phyloP scores from a whole-genome alignment of 148 eudicot genomes.

The Heliamphora exappendiculata region DNA sequence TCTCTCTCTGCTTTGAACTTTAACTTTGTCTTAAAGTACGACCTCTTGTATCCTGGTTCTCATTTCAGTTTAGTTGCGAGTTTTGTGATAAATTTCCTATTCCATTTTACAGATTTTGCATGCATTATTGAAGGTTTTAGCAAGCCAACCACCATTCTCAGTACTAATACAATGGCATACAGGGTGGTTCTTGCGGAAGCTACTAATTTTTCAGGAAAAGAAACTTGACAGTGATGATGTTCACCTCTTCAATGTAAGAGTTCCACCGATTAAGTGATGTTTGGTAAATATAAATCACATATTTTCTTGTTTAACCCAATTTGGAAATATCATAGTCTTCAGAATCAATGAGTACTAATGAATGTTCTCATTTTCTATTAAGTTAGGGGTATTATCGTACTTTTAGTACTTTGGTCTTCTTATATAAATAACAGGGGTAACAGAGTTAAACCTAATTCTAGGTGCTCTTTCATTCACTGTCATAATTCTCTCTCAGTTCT shows the following conservation, averaged over 20 bases:
- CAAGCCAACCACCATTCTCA: constrained; percentile 26
- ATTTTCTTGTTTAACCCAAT: background rate
- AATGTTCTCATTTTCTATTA: background rate
- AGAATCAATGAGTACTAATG: background rate
- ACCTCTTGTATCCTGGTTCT: background rate
- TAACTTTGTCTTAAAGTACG: background rate
- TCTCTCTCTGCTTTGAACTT: background rate
- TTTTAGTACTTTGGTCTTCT: no score
- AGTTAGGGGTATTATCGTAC: no score
- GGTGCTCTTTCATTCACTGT: no score
- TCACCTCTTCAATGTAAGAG: constrained; percentile 32
- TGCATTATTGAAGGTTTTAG: constrained; percentile 35
- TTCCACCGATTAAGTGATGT: constrained; percentile 23
- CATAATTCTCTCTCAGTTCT: no score
- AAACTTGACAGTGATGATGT: constrained; percentile 34
- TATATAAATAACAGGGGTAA: no score
- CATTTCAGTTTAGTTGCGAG: background rate
- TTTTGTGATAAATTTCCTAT: constrained; percentile 9
- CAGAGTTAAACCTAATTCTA: no score
- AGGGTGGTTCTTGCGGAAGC: constrained; percentile 45
- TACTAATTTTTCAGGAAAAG: constrained; percentile 30
- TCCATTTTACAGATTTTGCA: constrained; percentile 32
- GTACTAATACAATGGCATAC: constrained; percentile 38
- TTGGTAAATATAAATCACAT: constrained; percentile 11
- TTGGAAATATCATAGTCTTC: background rate